Conservation (phyloP, 768 basidiomycete genomes). For the Polyporus arcularius region DNA sequence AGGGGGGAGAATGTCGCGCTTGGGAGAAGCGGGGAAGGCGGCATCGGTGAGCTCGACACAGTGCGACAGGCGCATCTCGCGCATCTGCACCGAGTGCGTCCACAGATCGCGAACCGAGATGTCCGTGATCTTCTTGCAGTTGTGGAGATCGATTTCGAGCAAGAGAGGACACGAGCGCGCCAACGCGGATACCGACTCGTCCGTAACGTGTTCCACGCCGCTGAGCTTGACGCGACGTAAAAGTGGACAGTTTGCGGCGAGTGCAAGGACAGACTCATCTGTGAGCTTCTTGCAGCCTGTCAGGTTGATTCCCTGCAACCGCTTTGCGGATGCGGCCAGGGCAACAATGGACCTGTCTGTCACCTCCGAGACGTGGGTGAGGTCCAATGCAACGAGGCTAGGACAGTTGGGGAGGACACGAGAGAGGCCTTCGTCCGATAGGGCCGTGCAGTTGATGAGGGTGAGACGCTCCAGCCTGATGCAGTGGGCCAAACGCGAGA, state of each 20-base stretch:
- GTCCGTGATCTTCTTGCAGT: constrained; percentile 79
- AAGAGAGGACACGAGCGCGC: constrained; percentile 81
- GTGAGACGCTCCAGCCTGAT: constrained; percentile 86
- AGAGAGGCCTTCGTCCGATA: constrained; percentile 65
- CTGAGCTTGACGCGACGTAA: constrained; percentile 91
- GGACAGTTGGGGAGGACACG: constrained; percentile 68
- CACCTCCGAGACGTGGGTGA: constrained; percentile 69
- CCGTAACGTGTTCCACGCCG: constrained; percentile 73
- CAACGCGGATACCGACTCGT: constrained; percentile 72
- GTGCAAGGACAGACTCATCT: constrained; percentile 72
- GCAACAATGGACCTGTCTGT: constrained; percentile 72
- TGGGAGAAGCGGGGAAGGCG: constrained; percentile 79
- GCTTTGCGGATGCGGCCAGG: constrained; percentile 67
- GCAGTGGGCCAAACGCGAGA: constrained; percentile 72
- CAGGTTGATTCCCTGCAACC: constrained; percentile 91
- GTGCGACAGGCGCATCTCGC: constrained; percentile 86
- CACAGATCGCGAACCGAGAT: constrained; percentile 80
- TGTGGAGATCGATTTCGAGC: constrained; percentile 92
- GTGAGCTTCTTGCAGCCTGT: constrained; percentile 80
- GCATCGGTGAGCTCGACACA: constrained; percentile 78
- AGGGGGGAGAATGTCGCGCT: constrained; percentile 43
- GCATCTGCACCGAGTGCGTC: constrained; percentile 77
- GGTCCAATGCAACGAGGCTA: constrained; percentile 85
- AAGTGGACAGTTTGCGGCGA: constrained; percentile 73
- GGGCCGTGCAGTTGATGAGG: constrained; percentile 72